These are phyloP conservation scores for Eleusine coracana DNA, from an alignment of 176 grass and related monocot species.

Conservation along the genomic window DNA sequence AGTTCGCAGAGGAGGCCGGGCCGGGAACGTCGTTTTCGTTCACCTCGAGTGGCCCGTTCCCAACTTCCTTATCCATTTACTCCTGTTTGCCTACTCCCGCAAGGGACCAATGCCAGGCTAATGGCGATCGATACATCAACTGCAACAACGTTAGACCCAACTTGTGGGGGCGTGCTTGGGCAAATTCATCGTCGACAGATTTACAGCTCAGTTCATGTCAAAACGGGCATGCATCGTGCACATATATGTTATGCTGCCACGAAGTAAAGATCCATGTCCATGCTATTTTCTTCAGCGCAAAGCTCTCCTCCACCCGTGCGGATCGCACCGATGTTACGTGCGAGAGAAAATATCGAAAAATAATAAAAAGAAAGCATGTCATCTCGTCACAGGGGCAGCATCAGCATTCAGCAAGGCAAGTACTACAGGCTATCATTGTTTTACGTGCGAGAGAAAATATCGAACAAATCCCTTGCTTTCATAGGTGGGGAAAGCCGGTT, in stretches of 20 bases:
- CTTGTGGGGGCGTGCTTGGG: neutral
- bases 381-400: neutral
- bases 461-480: constrained; percentile 38
- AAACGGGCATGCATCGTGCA: no score
- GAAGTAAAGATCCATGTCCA: no score
- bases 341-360: neutral
- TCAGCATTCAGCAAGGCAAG: constrained; percentile 7
- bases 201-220: no score
- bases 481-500: constrained; percentile 33
- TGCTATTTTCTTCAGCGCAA: neutral
- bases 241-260: no score
- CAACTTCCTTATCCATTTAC: neutral
- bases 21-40: neutral
- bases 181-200: neutral
- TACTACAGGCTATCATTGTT: neutral
- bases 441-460: no score
- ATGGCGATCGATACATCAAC: neutral
- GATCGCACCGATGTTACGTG: constrained; percentile 26
- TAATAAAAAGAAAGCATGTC: neutral
- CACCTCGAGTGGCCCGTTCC: neutral
- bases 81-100: neutral
- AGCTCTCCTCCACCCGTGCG: neutral
- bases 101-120: neutral
- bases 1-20: neutral
- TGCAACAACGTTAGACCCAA: constrained; percentile 17